Evolutionary conservation across 345 rosid species (phyloP).

Genomic region (Lumnitzera racemosa): DNA sequence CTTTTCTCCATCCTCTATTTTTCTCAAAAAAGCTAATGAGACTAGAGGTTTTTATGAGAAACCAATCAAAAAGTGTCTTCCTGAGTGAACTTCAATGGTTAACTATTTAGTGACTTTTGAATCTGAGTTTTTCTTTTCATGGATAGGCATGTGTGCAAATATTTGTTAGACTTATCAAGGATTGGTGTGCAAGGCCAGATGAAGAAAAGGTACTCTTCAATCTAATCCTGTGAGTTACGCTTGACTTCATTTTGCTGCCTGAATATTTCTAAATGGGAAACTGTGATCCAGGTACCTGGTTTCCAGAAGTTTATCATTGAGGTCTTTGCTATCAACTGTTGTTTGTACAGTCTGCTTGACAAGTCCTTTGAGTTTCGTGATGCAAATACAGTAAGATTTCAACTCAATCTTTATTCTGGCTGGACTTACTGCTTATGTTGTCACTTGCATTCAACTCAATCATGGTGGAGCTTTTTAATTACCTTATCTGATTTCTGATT

Average conservation of each 20-base stretch:
- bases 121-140: constrained; percentile 4
- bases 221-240: neutral
- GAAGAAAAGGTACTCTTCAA: constrained; percentile 56
- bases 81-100: no score
- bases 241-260: neutral
- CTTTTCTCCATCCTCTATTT: neutral
- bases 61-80: no score
- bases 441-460: no score
- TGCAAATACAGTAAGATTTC: constrained; percentile 71
- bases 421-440: no score
- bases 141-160: constrained; percentile 87
- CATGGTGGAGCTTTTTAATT: no score
- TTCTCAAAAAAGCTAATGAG: neutral
- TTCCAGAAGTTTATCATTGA: constrained; percentile 69
- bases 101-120: neutral
- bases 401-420: no score
- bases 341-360: constrained; percentile 79
- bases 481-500: no score
- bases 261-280: neutral
- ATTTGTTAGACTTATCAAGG: constrained; percentile 77
- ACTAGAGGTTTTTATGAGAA: no score
- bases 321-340: constrained; percentile 67
- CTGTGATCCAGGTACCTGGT: constrained; percentile 61
- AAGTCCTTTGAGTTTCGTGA: constrained; percentile 83
- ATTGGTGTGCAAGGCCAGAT: constrained; percentile 61